Base-by-base conservation (phyloP, 2,329 filamentous ascomycete species). In the Cylindrodendrum hubeiense region DNA sequence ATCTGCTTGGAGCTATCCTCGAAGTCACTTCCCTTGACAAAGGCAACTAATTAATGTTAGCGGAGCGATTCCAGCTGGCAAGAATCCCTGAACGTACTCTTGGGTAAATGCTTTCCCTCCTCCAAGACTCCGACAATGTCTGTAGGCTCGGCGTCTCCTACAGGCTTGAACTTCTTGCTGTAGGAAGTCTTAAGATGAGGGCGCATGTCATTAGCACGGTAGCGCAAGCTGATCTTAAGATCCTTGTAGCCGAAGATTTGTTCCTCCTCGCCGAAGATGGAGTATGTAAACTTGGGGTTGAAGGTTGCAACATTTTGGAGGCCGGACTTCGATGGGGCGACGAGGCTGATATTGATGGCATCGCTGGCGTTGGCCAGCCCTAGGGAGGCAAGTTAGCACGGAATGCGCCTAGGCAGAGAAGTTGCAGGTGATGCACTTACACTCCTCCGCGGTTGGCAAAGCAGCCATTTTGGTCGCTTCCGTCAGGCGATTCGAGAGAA, bases 241-340 rank as follows among this genome's bases (percentile, higher is more conserved):
- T 90, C 89, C 77, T 94, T 91, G 84, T 98, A 97, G 39, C 95
- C 95, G 73, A 97, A 95, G 69, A 98, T 95, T 30, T 87, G 88
- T 79, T 99, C 94, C 9, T 96, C 91, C n/a, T 98, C 92, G 74
- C 94, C 94, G 72, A 98, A 98, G 68, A 99, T 92, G 1, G 93
- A 85, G 79, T 98, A 97, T 19, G 95, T 98, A 78, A 95, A 97
- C 75, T 89, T 88, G 0, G 96, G 97, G 66, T 93, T 86, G 79
- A 99, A 98, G 28, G 88, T 87, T 26, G 87, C 86, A 71, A 91
- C 81, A 33, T 86, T 87, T 72, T 87, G 88, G 53, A 87, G 76
- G 68, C 84, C 83, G 8, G 80, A 79, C 19, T 82, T 78, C 6
- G 83, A 79, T 12, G 87, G 83, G 43, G 83, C 81, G 19, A 88